Percentiles rank a stretch among this genome's conserved stretches.
Evolutionary conservation across 73 alveolate species (phyloP).

Genomic region (Stentor coeruleus): DNA sequence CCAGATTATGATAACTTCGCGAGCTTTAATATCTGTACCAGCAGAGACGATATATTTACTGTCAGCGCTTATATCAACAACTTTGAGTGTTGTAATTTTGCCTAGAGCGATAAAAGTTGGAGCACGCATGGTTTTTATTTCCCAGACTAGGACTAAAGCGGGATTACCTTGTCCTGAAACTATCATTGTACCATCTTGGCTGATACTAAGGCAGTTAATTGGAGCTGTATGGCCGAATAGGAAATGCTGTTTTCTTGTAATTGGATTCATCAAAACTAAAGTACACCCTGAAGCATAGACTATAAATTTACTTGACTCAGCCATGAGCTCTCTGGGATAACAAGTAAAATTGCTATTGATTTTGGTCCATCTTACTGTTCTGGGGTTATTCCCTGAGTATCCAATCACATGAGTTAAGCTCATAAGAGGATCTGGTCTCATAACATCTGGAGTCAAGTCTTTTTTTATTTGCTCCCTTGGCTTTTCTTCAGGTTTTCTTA

Average conservation of each 20-base stretch:
- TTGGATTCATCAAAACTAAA: constrained; percentile 56
- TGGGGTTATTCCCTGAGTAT: constrained; percentile 46
- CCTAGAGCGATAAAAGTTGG: constrained; percentile 45
- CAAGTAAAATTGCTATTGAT: background rate
- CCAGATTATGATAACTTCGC: constrained; percentile 74
- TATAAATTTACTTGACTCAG: constrained; percentile 27
- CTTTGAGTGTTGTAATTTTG: constrained; percentile 36
- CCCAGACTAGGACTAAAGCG: constrained; percentile 58
- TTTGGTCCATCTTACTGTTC: constrained; percentile 5
- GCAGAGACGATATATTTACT: constrained; percentile 42
- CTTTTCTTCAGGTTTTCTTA: background rate
- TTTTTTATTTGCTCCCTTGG: background rate
- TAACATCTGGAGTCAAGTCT: background rate
- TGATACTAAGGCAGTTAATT: constrained; percentile 46
- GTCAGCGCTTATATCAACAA: constrained; percentile 51
- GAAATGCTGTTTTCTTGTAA: constrained; percentile 47
- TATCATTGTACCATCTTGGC: constrained; percentile 55
- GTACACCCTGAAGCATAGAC: constrained; percentile 63
- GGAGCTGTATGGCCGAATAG: constrained; percentile 61
- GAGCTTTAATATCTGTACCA: constrained; percentile 49
- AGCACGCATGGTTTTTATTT: constrained; percentile 45
- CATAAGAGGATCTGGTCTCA: constrained; percentile 52
- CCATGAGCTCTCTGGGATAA: constrained; percentile 3
- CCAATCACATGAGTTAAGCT: constrained; percentile 57
- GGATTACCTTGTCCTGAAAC: constrained; percentile 62